Conservation (phyloP, 805 yeast genomes). For the Schwanniomyces polymorphus region DNA sequence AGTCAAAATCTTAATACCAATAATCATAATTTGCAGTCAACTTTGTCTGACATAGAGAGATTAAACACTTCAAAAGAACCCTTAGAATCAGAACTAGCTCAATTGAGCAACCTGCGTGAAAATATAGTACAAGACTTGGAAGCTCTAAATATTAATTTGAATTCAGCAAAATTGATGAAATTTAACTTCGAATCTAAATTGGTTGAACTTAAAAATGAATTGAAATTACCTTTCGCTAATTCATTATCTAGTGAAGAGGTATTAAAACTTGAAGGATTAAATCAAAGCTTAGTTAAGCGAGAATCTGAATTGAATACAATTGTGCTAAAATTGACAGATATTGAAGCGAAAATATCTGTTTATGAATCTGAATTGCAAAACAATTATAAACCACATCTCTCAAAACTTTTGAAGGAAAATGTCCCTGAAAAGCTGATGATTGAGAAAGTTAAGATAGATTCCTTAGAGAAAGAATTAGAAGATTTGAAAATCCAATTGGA, state of each 20-base stretch:
- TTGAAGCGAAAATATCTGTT: conserved; percentile 48
- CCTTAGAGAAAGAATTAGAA: conserved; percentile 24
- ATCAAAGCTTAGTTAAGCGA: conserved; percentile 29
- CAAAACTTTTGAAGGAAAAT: conserved; percentile 15
- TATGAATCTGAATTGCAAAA: conserved; percentile 59
- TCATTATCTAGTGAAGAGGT: conserved; percentile 53
- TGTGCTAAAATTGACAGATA: conserved; percentile 37
- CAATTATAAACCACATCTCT: conserved; percentile 52
- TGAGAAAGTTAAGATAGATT: conserved; percentile 13
- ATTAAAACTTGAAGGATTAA: conserved; percentile 33
- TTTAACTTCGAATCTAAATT: conserved; percentile 38
- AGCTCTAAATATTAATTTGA: conserved; percentile 33
- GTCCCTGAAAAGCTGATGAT: conserved; percentile 13
- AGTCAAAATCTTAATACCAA: conserved; percentile 54
- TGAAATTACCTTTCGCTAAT: conserved; percentile 52
- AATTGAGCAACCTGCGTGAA: conserved; percentile 38
- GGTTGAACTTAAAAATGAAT: conserved; percentile 48
- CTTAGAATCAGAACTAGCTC: conserved; percentile 41
- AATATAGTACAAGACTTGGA: conserved; percentile 45
- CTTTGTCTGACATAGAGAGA: conserved; percentile 43
- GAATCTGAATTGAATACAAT: conserved; percentile 43
- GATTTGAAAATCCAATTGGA: conserved; percentile 22
- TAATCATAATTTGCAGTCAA: conserved; percentile 43
- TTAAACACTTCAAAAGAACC: conserved; percentile 44
- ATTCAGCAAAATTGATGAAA: conserved; percentile 27